Evolutionary conservation across 2,329 filamentous ascomycete genomes (phyloP).

Genomic region (Cladorrhinum sp.): DNA sequence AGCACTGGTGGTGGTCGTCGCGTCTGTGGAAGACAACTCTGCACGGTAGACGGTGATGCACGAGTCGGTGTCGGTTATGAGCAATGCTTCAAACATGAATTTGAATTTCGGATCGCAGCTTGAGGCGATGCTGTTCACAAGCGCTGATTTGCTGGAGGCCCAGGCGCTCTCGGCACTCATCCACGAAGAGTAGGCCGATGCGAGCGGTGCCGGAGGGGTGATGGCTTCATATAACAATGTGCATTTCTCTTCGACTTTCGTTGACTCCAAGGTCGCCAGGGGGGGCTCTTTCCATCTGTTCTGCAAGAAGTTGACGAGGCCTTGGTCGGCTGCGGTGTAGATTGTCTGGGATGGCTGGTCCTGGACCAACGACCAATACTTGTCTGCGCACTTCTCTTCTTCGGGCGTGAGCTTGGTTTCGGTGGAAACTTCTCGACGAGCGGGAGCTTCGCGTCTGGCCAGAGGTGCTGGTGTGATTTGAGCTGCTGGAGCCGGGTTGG

Average conservation of each 20-base stretch:
- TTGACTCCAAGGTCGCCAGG: background rate
- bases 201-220: background rate
- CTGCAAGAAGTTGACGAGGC: background rate
- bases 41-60: background rate
- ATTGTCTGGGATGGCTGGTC: background rate
- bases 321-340: background rate
- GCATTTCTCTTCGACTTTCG: background rate
- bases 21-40: background rate
- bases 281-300: background rate
- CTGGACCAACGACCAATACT: background rate
- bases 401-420: background rate
- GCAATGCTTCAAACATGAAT: background rate
- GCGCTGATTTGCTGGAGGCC: background rate
- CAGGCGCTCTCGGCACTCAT: background rate
- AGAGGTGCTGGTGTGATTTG: background rate
- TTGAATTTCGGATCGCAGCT: background rate
- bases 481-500: background rate
- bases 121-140: background rate
- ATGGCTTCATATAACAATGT: background rate
- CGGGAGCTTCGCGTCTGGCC: background rate
- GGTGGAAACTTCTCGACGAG: background rate
- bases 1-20: background rate
- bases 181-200: background rate
- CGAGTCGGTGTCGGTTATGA: background rate
- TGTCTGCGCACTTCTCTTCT: background rate